Evolutionary conservation across 371 early-diverging fungal genomes (phyloP).

Genomic region (Gilbertella persicaria): DNA sequence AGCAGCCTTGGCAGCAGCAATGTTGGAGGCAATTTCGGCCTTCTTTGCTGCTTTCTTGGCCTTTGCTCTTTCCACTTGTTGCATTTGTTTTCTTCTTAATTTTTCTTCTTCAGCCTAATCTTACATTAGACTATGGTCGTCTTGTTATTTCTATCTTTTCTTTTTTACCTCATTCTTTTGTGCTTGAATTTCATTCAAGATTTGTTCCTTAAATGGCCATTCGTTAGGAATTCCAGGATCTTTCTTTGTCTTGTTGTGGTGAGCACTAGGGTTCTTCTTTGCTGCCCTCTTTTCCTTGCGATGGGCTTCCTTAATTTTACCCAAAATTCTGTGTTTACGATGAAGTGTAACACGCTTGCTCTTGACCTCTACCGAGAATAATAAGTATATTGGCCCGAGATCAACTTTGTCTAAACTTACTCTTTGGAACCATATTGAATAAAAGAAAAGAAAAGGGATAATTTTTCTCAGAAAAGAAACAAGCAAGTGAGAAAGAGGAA

Average conservation of each 20-base stretch:
- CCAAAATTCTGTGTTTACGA: slow-evolving; percentile 76
- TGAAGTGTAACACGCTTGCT: slow-evolving; percentile 74
- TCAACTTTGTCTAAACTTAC: slow-evolving; percentile 15
- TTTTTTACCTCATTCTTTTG: slow-evolving; percentile 37
- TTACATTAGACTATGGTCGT: background rate
- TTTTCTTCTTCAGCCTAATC: slow-evolving; percentile 31
- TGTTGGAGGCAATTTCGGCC: slow-evolving; percentile 16
- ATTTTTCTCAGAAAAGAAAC: slow-evolving; percentile 5
- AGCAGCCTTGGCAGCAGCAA: slow-evolving; percentile 19
- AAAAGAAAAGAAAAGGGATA: background rate
- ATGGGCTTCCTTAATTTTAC: slow-evolving; percentile 74
- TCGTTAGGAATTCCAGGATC: slow-evolving; percentile 58
- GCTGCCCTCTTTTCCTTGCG: slow-evolving; percentile 74
- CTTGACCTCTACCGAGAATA: slow-evolving; percentile 28
- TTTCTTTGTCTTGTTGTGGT: slow-evolving; percentile 48
- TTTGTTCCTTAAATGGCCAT: slow-evolving; percentile 56
- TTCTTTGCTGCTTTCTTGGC: slow-evolving; percentile 27
- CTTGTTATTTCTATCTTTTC: background rate
- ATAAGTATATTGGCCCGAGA: no score
- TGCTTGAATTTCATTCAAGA: slow-evolving; percentile 53
- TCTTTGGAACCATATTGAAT: slow-evolving; percentile 23
- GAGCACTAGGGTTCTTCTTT: slow-evolving; percentile 62
- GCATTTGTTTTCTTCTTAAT: slow-evolving; percentile 18
- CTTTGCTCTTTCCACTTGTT: slow-evolving; percentile 25
- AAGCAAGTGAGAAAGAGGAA: background rate